Percentiles rank a stretch among this genome's conserved stretches.
Evolutionary conservation across 2,329 filamentous ascomycete genomes (phyloP).

Genomic region (Fusarium paranaense): DNA sequence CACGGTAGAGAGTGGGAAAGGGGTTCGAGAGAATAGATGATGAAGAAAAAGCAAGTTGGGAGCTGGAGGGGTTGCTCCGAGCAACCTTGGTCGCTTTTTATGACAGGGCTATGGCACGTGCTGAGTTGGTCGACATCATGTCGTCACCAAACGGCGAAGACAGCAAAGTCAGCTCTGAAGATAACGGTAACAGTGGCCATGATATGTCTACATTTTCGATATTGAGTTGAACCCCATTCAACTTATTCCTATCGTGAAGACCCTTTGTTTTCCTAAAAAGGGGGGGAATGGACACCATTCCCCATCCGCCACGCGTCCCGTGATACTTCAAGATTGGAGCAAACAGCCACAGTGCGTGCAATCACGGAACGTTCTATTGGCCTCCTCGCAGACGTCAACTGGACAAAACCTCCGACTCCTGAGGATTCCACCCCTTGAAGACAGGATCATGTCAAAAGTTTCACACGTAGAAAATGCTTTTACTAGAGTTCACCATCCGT

Average conservation of each 20-base stretch:
- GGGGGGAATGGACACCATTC: not conserved
- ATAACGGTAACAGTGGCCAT: not conserved
- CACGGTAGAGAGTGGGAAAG: not conserved
- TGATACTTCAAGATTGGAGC: not conserved
- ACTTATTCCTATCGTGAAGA: too few relatives aligned
- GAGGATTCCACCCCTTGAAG: not conserved
- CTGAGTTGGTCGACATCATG: not conserved
- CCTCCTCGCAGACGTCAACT: not conserved
- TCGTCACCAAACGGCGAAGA: not conserved
- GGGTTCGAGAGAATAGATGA: not conserved
- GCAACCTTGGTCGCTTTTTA: not conserved
- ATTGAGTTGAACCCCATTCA: not conserved
- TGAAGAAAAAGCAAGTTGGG: not conserved
- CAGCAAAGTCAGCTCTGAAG: not conserved
- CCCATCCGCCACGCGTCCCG: not conserved
- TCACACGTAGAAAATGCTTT: not conserved
- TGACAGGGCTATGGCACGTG: not conserved
- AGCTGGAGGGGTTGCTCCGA: not conserved
- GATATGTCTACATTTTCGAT: not conserved
- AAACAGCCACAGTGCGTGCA: not conserved
- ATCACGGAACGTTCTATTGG: not conserved
- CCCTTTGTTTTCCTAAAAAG: not conserved
- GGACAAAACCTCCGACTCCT: not conserved
- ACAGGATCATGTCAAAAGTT: not conserved
- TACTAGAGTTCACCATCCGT: not conserved